Evolutionary conservation across 2,329 filamentous ascomycete species (phyloP).

Genomic region (Lachnellula cervina): DNA sequence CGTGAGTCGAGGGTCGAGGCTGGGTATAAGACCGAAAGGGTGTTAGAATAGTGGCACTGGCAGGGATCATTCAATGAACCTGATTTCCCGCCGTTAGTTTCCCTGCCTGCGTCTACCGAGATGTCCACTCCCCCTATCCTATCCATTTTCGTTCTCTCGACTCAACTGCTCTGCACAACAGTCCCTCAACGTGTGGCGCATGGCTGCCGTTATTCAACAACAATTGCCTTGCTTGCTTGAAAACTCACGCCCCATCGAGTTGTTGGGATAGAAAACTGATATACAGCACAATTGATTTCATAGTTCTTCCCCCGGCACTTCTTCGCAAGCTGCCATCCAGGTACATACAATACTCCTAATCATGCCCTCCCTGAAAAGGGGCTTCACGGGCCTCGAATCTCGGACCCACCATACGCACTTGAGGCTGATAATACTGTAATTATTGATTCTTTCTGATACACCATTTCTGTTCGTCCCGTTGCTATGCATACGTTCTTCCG

Average conservation of each 20-base stretch:
- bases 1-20: constrained; percentile 12
- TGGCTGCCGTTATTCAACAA: background rate
- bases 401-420: background rate
- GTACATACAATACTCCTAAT: too few species aligned
- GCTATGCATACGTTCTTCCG: background rate
- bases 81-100: background rate
- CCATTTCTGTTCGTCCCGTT: background rate
- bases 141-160: background rate
- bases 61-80: constrained; percentile 2
- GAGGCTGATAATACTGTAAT: background rate
- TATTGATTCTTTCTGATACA: background rate
- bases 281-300: background rate
- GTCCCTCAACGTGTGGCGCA: background rate
- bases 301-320: background rate
- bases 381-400: background rate
- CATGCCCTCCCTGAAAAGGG: background rate
- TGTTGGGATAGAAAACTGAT: background rate
- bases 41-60: background rate
- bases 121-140: background rate
- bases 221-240: too few species aligned
- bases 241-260: background rate
- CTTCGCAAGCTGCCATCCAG: background rate
- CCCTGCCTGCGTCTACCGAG: background rate
- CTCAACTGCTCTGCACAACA: background rate
- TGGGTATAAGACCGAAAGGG: background rate